phyloP scores from a whole-genome alignment of 2,329 filamentous ascomycete species.

The Colletotrichum sp. region DNA sequence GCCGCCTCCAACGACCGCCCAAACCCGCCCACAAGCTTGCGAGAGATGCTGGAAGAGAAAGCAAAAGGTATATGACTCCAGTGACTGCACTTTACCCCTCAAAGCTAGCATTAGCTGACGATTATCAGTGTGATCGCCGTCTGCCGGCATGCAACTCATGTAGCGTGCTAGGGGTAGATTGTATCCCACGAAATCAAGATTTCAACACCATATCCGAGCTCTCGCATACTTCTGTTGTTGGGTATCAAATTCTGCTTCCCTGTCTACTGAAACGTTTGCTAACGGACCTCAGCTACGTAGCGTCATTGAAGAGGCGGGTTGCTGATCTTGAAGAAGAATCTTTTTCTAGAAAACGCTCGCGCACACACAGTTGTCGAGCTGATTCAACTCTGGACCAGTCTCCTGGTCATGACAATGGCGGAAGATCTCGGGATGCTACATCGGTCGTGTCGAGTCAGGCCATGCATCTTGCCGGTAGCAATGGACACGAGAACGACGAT shows the following conservation, averaged over 20 bases:
- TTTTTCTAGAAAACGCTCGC: not conserved
- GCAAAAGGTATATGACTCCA: not conserved
- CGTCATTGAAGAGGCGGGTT: conserved; percentile 2
- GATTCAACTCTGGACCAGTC: not conserved
- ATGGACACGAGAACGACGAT: not conserved
- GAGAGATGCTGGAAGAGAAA: conserved; percentile 15
- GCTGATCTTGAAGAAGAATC: not conserved
- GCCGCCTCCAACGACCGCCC: not conserved
- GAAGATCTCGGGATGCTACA: not conserved
- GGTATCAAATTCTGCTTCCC: not conserved
- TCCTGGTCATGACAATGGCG: not conserved
- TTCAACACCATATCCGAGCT: not conserved
- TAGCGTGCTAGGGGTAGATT: not conserved
- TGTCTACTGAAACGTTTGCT: not conserved
- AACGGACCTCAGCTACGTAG: not conserved
- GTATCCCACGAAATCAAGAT: conserved; percentile 2
- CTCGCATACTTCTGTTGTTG: conserved; percentile 1
- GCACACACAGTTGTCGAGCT: not conserved
- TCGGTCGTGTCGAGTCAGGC: not conserved
- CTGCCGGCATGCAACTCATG: conserved; percentile 6
- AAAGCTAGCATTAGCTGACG: not conserved
- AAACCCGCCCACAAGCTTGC: conserved; percentile 2
- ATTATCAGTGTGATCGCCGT: not conserved
- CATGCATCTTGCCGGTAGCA: not conserved
- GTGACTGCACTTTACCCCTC: not conserved